Percentiles rank a stretch among this genome's conserved stretches.
Evolutionary conservation across 2,329 filamentous ascomycete genomes (phyloP).

Genomic region (Xylaria sp.): DNA sequence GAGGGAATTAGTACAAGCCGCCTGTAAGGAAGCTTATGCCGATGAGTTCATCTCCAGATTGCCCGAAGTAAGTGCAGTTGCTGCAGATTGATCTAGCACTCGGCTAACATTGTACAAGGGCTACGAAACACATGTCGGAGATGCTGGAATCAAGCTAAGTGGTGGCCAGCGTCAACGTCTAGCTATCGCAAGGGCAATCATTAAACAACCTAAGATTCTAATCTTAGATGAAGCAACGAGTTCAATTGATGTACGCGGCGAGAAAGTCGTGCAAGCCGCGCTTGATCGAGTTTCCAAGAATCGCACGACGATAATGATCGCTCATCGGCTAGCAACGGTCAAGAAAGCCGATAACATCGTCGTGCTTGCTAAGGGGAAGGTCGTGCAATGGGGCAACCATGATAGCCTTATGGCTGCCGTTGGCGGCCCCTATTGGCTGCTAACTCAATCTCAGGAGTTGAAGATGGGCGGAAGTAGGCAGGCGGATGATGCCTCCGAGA

Average conservation of each 20-base stretch:
- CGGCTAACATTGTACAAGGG: slow-evolving; percentile 40
- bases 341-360: slow-evolving; percentile 50
- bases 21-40: slow-evolving; percentile 63
- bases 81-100: background rate
- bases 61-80: slow-evolving; percentile 44
- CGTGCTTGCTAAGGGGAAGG: slow-evolving; percentile 60
- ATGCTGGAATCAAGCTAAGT: slow-evolving; percentile 67
- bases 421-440: slow-evolving; percentile 67
- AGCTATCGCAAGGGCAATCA: slow-evolving; percentile 69
- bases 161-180: slow-evolving; percentile 73
- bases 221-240: slow-evolving; percentile 64
- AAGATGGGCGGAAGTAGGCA: slow-evolving; percentile 53
- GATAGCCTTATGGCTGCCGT: slow-evolving; percentile 67
- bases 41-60: slow-evolving; percentile 62
- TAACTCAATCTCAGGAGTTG: slow-evolving; percentile 68
- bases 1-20: slow-evolving; percentile 54
- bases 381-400: slow-evolving; percentile 78
- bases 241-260: slow-evolving; percentile 53
- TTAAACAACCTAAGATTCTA: slow-evolving; percentile 65
- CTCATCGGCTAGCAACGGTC: slow-evolving; percentile 64
- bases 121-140: slow-evolving; percentile 68
- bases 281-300: slow-evolving; percentile 61
- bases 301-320: slow-evolving; percentile 70
- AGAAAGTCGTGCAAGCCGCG: slow-evolving; percentile 60
- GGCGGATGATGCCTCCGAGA: slow-evolving; percentile 41